A percentile compares a stretch with the other conserved stretches of the same genome.
Evolutionary conservation across 208 protist species (phyloP).

Genomic region (Crithidia fasciculata): DNA sequence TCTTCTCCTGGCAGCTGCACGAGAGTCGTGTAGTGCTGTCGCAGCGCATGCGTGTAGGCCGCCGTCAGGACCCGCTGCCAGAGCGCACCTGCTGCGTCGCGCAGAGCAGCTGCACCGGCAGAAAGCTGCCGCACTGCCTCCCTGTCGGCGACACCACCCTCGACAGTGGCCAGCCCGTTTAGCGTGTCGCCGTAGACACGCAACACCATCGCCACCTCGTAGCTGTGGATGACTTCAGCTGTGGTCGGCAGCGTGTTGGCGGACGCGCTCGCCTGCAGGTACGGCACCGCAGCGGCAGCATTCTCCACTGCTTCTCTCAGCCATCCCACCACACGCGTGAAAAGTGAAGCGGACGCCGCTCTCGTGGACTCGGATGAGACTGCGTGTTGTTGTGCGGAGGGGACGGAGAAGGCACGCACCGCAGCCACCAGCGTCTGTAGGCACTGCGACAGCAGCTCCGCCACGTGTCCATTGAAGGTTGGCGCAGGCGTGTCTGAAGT

Average conservation of each 20-base stretch:
- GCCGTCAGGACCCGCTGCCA: conserved; percentile 23
- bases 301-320: conserved; percentile 5
- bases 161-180: background rate
- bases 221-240: conserved; percentile 27
- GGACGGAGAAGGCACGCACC: conserved; percentile 11
- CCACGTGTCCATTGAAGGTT: conserved; percentile 33
- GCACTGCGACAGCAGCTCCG: conserved; percentile 23
- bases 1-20: background rate
- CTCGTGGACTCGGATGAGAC: too few species aligned
- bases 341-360: background rate
- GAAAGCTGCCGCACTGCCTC: background rate
- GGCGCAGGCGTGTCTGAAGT: too few species aligned
- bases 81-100: conserved; percentile 1
- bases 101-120: conserved; percentile 7
- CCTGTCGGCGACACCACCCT: background rate
- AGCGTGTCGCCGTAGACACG: conserved; percentile 24
- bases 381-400: too few species aligned
- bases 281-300: conserved; percentile 1
- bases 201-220: conserved; percentile 28
- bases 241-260: background rate
- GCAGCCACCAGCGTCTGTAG: conserved; percentile 21
- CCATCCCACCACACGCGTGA: conserved; percentile 21
- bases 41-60: conserved; percentile 1
- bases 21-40: conserved; percentile 2
- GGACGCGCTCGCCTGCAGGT: background rate